Evolutionary conservation across 2,329 filamentous ascomycete species (phyloP), one percentile per base, ranked within the genome.

Genomic region (Ophiognomonia clavigignenti-juglandacearum): DNA sequence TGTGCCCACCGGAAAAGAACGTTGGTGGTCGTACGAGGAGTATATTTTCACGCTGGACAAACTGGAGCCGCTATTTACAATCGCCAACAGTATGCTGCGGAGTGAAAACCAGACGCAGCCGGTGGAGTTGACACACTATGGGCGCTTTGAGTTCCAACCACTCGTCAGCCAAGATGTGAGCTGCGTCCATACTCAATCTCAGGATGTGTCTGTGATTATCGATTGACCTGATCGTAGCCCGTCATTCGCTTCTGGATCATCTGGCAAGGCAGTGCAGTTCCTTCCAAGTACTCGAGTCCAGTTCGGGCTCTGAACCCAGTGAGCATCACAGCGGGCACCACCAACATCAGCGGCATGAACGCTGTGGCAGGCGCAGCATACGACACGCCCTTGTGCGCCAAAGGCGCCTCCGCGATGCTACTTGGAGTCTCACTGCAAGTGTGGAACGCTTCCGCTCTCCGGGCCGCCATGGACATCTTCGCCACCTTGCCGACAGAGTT

Each of bases 1-100:
- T 26, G 44, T 41, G 3, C 35, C 32, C 22, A 35, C 43, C 14
- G 35, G 43, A 18, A 27, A 40, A 23, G 39, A 20, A 18, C 22
- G 35, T 6, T 2, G 23, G 34, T 43, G 45, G 39, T 18, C 32
- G 7, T 43, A 38, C 20, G 39, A 48, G 19, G 32, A 43, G n/a
- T 48, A 43, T 11, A 39, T 48, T 23, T 47, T 42, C 38, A 47
- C 9, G 19, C 38, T 36, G 23, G 45, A 47, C 9, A 47, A 41
- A 24, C 32, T 47, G 7, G 45, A 47, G 34, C 37, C 31, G 13
- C 8, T 47, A 19, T 47, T 47, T 4, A 31, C n/a, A 24, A 23
- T 16, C 29, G 38, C 38, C 13, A 47, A 47, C 24, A 26, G 8
- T n/a, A 27, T 47, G 22, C 10, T 43, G 20, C 20, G 18, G 13